Evolutionary conservation across 2,329 filamentous ascomycete species (phyloP), one percentile per base, ranked within the genome.

Genomic region (Neonectria ditissima): DNA sequence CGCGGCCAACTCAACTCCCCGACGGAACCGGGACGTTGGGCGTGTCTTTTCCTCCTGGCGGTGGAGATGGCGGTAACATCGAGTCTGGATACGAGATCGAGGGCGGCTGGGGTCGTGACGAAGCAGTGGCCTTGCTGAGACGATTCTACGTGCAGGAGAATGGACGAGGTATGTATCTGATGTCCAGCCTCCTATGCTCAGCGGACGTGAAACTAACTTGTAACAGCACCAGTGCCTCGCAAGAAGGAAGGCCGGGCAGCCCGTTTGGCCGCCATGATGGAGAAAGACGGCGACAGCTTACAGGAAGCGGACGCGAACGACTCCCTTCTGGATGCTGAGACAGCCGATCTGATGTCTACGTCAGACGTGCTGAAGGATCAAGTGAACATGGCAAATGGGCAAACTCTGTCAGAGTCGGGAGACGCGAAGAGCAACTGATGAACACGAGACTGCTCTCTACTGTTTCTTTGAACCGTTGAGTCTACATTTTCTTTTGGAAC

Each of bases 111-210:
- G 93, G 93, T 73, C 88, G 93, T 50, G 92, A 97, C 74, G 95
- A 98, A 75, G 95, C 96, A 5, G 97, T 99, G 64, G 94, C 95
- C 78, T 80, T 99, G 69, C 84, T 99, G 69, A 87, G 97, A 67
- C 90, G 95, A 63, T 99, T 99, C 79, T 99, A 99, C 78, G 92
- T 99, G 32, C 96, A 99, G 80, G 94, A 99, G 80, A 99, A 99
- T 79, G 93, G 92, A 68, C 92, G 96, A 84, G 93, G 92, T 92
- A 81, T 72, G 83, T 74, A 9, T 43, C 26, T 14, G 10, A 3
- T 16, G 1, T 45, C n/a, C 14, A 5, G 5, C 22, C 32, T 39
- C 28, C 5, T 9, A 26, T 6, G 1, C 13, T 6, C 3, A 5
- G 1, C 16, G 8, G 1, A 10, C 10, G 10, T 34, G 22, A 11